Base-by-base conservation (phyloP, 2,329 filamentous ascomycete species). In the Phialophora macrospora region DNA sequence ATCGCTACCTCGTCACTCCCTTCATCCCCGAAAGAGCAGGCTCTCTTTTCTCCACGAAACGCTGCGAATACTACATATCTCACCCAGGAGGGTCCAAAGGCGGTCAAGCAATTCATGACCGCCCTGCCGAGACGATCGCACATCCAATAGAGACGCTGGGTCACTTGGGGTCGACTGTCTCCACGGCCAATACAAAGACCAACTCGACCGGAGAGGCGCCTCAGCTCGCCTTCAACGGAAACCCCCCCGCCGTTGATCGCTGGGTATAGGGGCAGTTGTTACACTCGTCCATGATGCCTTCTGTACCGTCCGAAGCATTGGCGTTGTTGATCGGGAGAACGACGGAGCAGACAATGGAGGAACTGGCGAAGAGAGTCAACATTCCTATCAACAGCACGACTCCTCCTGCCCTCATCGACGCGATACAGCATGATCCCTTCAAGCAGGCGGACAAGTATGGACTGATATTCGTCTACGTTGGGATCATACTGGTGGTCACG, bases 391-490 rank as follows among this genome's bases (percentile, higher is more conserved):
- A 83, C 71, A 81, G 77, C 65, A 84, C 81, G 56, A 87, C 81
- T 67, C 84, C 85, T n/a, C 74, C 81, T 11, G 82, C 80, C 4
- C 76, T 88, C 62, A 78, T 85, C 48, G 83, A 83, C 72, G 85
- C 86, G 60, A 83, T 81, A 71, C 82, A 81, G 17, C 77, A 81
- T 71, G 93, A 97, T 76, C 92, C 93, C 26, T 97, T 91, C 90
- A 84, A 77, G 28, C 80, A 92, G 74, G 88, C 93, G 24, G 91
- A 90, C 52, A 96, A 96, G 80, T 97, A 97, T 79, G 92, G 85
- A 1, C 80, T 92, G 59, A 92, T 90, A 64, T 97, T 92, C 88
- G 92, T 94, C 14, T 97, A 96, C 78, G 96, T 97, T 74, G 88
- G 90, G 60, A 77, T 96, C 56, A 87, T 88, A 58, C 77, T 97